Base-by-base conservation (phyloP, 2,329 filamentous ascomycete genomes). In the Amphichorda felina region DNA sequence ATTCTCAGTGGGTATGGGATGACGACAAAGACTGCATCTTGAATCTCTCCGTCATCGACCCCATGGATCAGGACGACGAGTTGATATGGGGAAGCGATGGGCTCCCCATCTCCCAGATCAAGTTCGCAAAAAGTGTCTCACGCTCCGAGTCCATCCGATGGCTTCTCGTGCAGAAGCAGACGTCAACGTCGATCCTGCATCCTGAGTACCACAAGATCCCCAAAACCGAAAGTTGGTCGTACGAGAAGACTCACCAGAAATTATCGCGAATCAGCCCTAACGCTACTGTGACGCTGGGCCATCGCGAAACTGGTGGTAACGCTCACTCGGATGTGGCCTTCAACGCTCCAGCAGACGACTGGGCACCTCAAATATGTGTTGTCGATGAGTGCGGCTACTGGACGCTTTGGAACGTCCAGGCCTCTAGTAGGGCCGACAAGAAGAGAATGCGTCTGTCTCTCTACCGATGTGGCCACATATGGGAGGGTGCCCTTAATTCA, bases 311-410 rank as follows among this genome's bases (percentile, higher is more conserved):
- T 0, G 75, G 71, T 2, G 70, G 68, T 2, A 58, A 55, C 21
- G 49, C 63, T 1, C 77, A 83, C 45, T 66, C 66, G 0, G 77
- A 87, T 53, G 61, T 82, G 3, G 56, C 70, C 0, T 82, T 87
- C 50, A 79, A 78, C 42, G 72, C 79, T 1, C 54, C 55, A 4
- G 48, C 48, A 5, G 43, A 40, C 14, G 49, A 57, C 39, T 43
- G 71, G 58, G 51, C 72, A 64, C 68, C 73, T 2, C 77, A 82
- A 45, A 56, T 87, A 35, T 77, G 67, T 13, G 61, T 86, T 18
- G 61, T 87, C 14, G 79, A 87, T 45, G 63, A 73, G 35, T 58
- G 58, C 24, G 81, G 80, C 2, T 63, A 60, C 38, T 88, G 82
- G 82, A 75, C 63, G 30, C 53, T 85, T 4, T 85, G 79, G 75